Conservation (phyloP, 768 basidiomycete genomes). For the Suillus alpinus region DNA sequence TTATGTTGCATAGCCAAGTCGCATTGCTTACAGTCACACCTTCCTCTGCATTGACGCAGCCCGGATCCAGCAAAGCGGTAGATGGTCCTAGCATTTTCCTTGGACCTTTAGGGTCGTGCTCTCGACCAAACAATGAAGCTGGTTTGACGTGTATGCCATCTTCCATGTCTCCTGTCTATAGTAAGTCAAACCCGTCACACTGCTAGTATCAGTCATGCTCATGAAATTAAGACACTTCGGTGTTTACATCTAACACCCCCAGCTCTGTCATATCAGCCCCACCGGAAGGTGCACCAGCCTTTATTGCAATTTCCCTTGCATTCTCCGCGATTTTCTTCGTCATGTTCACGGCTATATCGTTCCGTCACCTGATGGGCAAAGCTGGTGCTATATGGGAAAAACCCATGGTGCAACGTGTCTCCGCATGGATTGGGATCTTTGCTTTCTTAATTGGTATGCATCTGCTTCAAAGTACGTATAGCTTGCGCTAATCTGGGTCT, state of each 20-base stretch:
- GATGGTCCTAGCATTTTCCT: slow-evolving; percentile 72
- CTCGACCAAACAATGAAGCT: slow-evolving; percentile 47
- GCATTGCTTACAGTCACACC: slow-evolving; percentile 65
- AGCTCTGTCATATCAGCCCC: slow-evolving; percentile 57
- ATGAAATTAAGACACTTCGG: slow-evolving; percentile 53
- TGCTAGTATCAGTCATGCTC: not conserved
- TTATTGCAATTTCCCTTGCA: slow-evolving; percentile 59
- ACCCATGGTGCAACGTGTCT: slow-evolving; percentile 53
- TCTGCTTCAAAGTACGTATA: not conserved
- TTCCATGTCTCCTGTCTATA: slow-evolving; percentile 56
- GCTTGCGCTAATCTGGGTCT: not conserved
- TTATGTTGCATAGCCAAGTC: slow-evolving; percentile 59
- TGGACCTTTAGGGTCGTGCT: slow-evolving; percentile 72
- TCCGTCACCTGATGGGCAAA: slow-evolving; percentile 63
- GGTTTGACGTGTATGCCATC: slow-evolving; percentile 54
- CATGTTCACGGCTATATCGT: slow-evolving; percentile 60
- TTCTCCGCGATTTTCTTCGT: slow-evolving; percentile 64
- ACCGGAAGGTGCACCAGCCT: slow-evolving; percentile 54
- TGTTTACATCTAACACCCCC: slow-evolving; percentile 56
- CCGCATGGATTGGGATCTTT: slow-evolving; percentile 74
- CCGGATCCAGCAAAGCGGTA: slow-evolving; percentile 30
- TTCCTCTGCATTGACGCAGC: slow-evolving; percentile 41
- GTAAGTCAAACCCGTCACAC: slow-evolving; percentile 36
- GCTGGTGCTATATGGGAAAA: slow-evolving; percentile 48
- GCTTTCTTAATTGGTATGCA: slow-evolving; percentile 70